Evolutionary conservation across 306 rosid genomes (phyloP).

Genomic region (Cucurbita pepo): DNA sequence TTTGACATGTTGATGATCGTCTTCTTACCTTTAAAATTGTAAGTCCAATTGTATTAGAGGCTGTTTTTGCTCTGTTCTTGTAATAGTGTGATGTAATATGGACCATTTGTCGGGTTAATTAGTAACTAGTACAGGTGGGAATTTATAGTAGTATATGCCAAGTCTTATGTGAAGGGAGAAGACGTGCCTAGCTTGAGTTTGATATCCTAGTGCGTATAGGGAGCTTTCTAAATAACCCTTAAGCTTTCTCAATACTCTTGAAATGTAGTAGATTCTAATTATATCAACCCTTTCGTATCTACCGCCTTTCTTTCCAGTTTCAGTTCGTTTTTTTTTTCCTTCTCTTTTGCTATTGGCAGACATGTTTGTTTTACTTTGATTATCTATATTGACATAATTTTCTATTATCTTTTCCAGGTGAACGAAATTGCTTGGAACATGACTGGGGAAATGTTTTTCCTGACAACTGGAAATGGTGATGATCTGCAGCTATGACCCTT

Average conservation of each 20-base stretch:
- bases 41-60: background rate
- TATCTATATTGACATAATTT: background rate
- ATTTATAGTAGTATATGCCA: background rate
- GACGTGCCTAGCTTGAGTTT: background rate
- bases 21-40: background rate
- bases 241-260: background rate
- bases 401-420: slow-evolving; percentile 30
- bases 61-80: background rate
- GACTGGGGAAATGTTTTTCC: slow-evolving; percentile 80
- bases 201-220: background rate
- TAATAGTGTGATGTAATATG: background rate
- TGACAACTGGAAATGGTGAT: slow-evolving; percentile 91
- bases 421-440: slow-evolving; percentile 97
- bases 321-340: background rate
- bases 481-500: background rate
- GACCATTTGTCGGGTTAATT: background rate
- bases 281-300: background rate
- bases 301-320: background rate
- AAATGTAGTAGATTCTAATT: background rate
- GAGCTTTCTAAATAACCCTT: background rate
- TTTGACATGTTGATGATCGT: too few species aligned
- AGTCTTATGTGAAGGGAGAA: background rate
- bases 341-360: background rate
- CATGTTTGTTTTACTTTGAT: background rate
- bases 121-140: background rate